Base-by-base conservation (phyloP, 2,329 filamentous ascomycete species). In the Fusarium sp. region DNA sequence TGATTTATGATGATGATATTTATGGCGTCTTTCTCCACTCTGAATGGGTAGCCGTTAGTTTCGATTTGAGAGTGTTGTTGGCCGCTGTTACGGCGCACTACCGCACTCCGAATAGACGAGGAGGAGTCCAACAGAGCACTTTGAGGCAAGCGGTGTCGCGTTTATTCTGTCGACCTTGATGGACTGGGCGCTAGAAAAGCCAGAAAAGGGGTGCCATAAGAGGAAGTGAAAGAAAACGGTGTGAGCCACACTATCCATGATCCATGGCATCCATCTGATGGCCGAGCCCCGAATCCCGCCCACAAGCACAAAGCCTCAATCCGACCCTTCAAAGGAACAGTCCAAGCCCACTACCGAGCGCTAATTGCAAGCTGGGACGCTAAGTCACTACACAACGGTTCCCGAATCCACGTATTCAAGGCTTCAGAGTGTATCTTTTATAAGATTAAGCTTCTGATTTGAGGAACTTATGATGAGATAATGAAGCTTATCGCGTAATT, bases 141-240 rank as follows among this genome's bases (percentile, higher is more conserved):
- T 22, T 9, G 33, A 36, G 55, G 24, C 24, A n/a, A 38, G 51
- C 33, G 35, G 28, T 45, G 56, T 68, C 33, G 44, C 58, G 64
- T 47, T 65, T 65, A 64, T 69, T 70, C 65, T 75, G 73, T 64
- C 70, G 69, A 55, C 59, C 60, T 61, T 48, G 58, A 45, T 42
- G 44, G 45, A 42, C 52, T 36, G 39, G 55, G 38, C 57, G 44
- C 51, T 35, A 26, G 28, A 38, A 42, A 68, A 47, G 42, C 47
- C 22, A 26, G 22, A 48, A 59, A 58, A 62, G 64, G 64, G 69
- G 49, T 47, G 52, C 38, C 31, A 60, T 59, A 57, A 62, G 31
- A 35, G n/a, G 48, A 72, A 66, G 63, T 73, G 72, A 75, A 74
- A 75, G 72, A 75, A 75, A 74, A 75, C 64, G 72, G 72, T 75